Evolutionary conservation across 129 eudicot species (phyloP).

Genomic region (Flaveria brownii): DNA sequence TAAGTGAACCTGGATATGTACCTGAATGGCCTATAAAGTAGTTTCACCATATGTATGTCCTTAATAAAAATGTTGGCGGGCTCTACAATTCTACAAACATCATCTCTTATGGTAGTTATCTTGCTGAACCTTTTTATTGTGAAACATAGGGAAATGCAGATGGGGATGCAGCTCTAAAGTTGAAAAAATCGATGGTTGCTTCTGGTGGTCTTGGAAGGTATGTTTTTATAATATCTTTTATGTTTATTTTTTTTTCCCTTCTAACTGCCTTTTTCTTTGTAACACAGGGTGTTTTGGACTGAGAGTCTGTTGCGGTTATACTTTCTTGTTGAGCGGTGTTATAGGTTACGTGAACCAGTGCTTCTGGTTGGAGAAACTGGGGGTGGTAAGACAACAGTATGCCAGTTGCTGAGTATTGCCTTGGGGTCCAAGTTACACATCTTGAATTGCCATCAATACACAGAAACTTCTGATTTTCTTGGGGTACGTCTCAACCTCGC

Average conservation of each 20-base stretch:
- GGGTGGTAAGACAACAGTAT: slow-evolving; percentile 95
- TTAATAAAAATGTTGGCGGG: background rate
- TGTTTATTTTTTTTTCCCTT: background rate
- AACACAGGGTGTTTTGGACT: slow-evolving; percentile 79
- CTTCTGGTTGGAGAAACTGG: slow-evolving; percentile 99
- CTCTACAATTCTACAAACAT: background rate
- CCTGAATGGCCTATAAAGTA: background rate
- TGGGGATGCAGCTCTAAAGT: slow-evolving; percentile 32
- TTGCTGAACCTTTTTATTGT: slow-evolving; percentile 15
- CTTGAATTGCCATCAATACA: slow-evolving; percentile 94
- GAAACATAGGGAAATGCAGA: slow-evolving; percentile 38
- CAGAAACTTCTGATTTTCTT: slow-evolving; percentile 97
- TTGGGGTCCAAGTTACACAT: slow-evolving; percentile 75
- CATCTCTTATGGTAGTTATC: background rate
- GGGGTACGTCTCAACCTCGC: slow-evolving; percentile 60
- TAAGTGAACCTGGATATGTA: background rate
- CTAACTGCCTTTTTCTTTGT: slow-evolving; percentile 7
- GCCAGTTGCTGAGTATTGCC: slow-evolving; percentile 77
- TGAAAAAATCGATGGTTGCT: slow-evolving; percentile 22
- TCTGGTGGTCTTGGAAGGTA: slow-evolving; percentile 52
- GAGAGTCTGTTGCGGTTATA: slow-evolving; percentile 79
- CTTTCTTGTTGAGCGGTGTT: slow-evolving; percentile 85
- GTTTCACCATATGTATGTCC: background rate
- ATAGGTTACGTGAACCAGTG: slow-evolving; percentile 88
- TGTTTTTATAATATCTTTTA: slow-evolving; percentile 12